Evolutionary conservation across 1,284 basidiomycete genomes (phyloP), one percentile per base, ranked within the genome.

Genomic region (Apiotrichum laibachii): DNA sequence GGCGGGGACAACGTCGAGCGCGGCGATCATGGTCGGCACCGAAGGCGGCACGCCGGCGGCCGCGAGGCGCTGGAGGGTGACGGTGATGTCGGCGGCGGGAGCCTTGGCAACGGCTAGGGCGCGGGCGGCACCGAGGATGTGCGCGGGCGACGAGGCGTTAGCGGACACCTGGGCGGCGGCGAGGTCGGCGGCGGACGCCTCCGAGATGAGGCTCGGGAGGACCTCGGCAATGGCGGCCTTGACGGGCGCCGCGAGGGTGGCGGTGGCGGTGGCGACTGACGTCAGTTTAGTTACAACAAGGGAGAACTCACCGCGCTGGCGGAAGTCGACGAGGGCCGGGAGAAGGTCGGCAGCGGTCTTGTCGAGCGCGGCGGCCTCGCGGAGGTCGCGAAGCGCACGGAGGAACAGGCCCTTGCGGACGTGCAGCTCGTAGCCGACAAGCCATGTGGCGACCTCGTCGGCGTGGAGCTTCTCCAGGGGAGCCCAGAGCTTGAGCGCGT

Each of bases 361-460:
- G 56, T 87, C 82, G 12, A 93, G 67, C 0, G 80, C 72, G 13
- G 84, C 80, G 1, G 87, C 88, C 2, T 80, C 80, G 11, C 81
- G 81, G 6, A 98, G 81, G 0, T 90, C 90, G 61, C 84, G 82
- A 1, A 86, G 78, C 0, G 92, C 92, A 67, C 90, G 88, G 31
- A 94, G 76, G 68, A 87, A 87, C 73, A 90, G 90, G 70, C 85
- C 92, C 72, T 88, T 82, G 53, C 92, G 81, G 21, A 89, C 76
- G 26, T 88, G 86, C 31, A 98, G 86, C 70, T 97, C 92, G 71
- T 90, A 96, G 2, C 83, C 81, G 0, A 82, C 81, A 46, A 86
- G 75, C 88, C 91, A 94, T 7, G 86, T 85, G 43, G 90, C 86
- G 10, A 90, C 75, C 53, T 85, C 81, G 1, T 81, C 72, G 16